A percentile compares a stretch with the other conserved stretches of the same genome.
These are phyloP conservation scores for Candida sanyaensis DNA, from an alignment of 1,139 yeast species.

Conservation along the genomic window DNA sequence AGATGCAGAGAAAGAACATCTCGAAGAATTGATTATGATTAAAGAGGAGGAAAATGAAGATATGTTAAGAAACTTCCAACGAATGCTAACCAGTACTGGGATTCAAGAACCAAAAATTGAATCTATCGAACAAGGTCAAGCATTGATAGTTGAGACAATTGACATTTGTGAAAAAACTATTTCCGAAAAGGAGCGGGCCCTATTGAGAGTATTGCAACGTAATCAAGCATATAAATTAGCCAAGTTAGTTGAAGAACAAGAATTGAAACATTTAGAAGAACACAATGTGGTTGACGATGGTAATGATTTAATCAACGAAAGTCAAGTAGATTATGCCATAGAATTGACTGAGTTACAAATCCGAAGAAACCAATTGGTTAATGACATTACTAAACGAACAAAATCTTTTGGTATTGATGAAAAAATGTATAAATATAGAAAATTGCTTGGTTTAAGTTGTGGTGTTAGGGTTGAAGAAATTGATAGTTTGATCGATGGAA, in stretches of 20 bases:
- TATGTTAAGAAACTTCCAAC: constrained; percentile 8
- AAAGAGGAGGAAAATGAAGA: constrained; percentile 13
- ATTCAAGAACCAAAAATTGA: constrained; percentile 27
- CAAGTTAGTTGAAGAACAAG: constrained; percentile 29
- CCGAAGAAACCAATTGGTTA: constrained; percentile 47
- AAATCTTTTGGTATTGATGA: constrained; percentile 41
- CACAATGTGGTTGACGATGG: constrained; percentile 12
- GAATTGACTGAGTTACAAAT: constrained; percentile 58
- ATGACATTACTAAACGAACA: constrained; percentile 36
- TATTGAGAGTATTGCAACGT: constrained; percentile 28
- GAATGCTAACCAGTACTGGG: constrained; percentile 13
- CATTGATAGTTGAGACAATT: constrained; percentile 23
- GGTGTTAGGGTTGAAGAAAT: constrained; percentile 79
- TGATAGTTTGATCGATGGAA: constrained; percentile 58
- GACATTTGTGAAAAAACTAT: constrained; percentile 29
- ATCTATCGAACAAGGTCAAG: constrained; percentile 30
- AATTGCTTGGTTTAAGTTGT: constrained; percentile 79
- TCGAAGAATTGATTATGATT: constrained; percentile 19
- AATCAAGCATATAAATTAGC: constrained; percentile 34
- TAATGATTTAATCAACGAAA: constrained; percentile 20
- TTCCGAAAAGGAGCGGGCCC: constrained; percentile 34
- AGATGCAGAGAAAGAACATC: constrained; percentile 20
- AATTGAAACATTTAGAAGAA: constrained; percentile 13
- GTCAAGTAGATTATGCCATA: constrained; percentile 27
- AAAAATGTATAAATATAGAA: constrained; percentile 80